Evolutionary conservation across 2,329 filamentous ascomycete genomes (phyloP).

Genomic region (Fonsecaea erecta): DNA sequence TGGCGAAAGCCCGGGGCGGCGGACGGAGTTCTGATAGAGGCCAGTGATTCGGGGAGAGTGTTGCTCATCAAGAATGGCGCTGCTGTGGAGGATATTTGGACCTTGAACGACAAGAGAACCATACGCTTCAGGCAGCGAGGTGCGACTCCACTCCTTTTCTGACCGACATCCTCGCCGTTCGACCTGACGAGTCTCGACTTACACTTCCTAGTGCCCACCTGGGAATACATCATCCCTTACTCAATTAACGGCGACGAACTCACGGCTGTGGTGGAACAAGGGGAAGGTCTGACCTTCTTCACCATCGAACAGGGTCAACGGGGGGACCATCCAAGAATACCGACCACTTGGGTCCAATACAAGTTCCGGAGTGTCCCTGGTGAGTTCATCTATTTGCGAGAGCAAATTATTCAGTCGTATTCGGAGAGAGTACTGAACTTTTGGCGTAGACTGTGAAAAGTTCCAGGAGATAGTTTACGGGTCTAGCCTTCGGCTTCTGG

Average conservation of each 20-base stretch:
- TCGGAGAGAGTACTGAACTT: background rate
- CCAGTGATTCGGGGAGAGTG: conserved; percentile 17
- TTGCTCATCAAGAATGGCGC: conserved; percentile 19
- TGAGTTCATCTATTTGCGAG: background rate
- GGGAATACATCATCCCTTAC: conserved; percentile 23
- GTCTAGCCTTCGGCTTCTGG: conserved; percentile 10
- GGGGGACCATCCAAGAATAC: conserved; percentile 11
- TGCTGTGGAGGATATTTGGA: conserved; percentile 24
- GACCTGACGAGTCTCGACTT: background rate
- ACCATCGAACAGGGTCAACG: conserved; percentile 15
- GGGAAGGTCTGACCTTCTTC: conserved; percentile 17
- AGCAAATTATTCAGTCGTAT: background rate
- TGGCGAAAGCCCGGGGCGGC: conserved; percentile 7
- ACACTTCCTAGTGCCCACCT: conserved; percentile 7
- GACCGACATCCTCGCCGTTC: background rate
- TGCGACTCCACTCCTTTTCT: background rate
- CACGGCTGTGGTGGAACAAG: conserved; percentile 15
- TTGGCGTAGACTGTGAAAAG: conserved; percentile 8
- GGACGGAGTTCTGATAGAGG: conserved; percentile 12
- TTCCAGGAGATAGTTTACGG: conserved; percentile 18
- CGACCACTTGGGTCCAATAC: conserved; percentile 19
- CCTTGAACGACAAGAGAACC: conserved; percentile 17
- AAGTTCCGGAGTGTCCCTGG: conserved; percentile 10
- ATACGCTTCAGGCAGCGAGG: conserved; percentile 20
- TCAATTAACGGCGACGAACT: conserved; percentile 14